phyloP scores from a whole-genome alignment of 345 rosid species.

The Brassica cretica region DNA sequence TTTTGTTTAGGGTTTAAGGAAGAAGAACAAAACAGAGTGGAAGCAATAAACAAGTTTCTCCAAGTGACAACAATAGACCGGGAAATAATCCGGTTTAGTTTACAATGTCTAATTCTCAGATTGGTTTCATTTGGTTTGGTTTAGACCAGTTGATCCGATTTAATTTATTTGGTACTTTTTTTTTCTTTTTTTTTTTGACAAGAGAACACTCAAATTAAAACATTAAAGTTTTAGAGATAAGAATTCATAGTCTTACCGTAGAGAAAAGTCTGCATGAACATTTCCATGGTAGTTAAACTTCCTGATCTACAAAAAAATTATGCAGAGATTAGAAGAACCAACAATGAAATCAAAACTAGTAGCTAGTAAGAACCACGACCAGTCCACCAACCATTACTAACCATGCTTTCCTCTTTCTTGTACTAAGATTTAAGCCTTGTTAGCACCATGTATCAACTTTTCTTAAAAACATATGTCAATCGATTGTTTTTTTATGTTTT shows the following conservation, averaged over 20 bases:
- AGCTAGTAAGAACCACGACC: background rate
- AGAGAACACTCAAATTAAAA: too few species aligned
- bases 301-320: background rate
- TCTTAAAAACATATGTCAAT: background rate
- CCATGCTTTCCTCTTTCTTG: background rate
- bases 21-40: background rate
- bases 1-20: slow-evolving; percentile 39
- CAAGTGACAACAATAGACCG: slow-evolving; percentile 10
- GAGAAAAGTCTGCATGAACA: background rate
- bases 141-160: background rate
- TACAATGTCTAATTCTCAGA: background rate
- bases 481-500: background rate
- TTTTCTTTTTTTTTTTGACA: too few species aligned
- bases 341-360: background rate
- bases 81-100: slow-evolving; percentile 13
- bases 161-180: too few species aligned
- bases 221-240: too few species aligned
- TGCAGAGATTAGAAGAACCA: background rate
- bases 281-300: background rate
- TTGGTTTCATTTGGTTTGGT: background rate
- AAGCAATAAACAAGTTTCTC: background rate
- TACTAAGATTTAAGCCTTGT: background rate
- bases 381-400: background rate
- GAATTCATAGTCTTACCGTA: background rate
- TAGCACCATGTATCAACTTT: background rate